These are phyloP conservation scores for Sarocladiaceae sp. DNA, from an alignment of 2,329 filamentous ascomycete genomes.

Conservation along the genomic window DNA sequence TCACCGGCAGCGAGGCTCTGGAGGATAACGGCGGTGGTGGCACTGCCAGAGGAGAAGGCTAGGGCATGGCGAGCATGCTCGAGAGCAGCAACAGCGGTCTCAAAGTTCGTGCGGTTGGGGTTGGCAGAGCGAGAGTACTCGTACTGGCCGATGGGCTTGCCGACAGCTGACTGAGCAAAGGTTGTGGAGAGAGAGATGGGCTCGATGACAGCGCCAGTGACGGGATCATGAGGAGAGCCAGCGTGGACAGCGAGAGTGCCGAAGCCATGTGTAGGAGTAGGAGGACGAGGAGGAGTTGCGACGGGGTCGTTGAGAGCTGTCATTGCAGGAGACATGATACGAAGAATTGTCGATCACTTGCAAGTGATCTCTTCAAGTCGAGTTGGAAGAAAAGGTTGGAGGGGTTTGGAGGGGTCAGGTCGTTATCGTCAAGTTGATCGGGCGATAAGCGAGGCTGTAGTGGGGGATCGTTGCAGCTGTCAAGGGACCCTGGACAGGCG, in stretches of 20 bases:
- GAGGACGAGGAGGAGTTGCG: conserved; percentile 66
- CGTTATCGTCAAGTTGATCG: conserved; percentile 1
- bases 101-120: conserved; percentile 93
- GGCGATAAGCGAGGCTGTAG: conserved; percentile 5
- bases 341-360: too few species aligned
- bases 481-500: not conserved
- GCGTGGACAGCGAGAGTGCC: conserved; percentile 94
- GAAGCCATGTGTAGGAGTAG: conserved; percentile 70
- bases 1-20: conserved; percentile 87
- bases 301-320: conserved; percentile 50
- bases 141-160: conserved; percentile 78
- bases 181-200: conserved; percentile 94
- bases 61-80: conserved; percentile 90
- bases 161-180: conserved; percentile 85
- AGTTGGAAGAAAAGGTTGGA: not conserved
- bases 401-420: conserved; percentile 3
- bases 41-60: conserved; percentile 89
- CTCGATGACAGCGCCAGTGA: conserved; percentile 92
- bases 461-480: conserved; percentile 8
- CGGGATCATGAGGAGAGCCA: conserved; percentile 81
- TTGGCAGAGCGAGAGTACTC: conserved; percentile 94
- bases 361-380: not conserved
- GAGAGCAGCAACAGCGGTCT: conserved; percentile 81
- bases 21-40: conserved; percentile 86
- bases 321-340: conserved; percentile 24